phyloP scores from a whole-genome alignment of 164 flowering plant genomes.

The Aristolochia contorta region DNA sequence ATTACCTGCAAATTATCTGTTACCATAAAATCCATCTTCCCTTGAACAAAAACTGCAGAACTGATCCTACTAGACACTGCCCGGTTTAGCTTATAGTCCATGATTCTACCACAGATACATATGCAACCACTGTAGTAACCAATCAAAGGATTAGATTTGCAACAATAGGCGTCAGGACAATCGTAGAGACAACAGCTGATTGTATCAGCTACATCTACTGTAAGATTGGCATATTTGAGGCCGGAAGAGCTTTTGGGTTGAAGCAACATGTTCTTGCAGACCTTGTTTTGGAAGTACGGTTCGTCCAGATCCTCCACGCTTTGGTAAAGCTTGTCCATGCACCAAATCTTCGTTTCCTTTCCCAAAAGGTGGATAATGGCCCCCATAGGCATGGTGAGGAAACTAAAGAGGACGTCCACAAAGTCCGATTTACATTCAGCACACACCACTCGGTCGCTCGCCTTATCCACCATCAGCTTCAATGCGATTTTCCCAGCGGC shows the following conservation, averaged over 20 bases:
- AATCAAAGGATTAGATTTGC: too few relatives aligned
- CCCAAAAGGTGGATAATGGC: neutral
- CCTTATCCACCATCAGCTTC: constrained; percentile 11
- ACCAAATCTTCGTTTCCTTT: neutral
- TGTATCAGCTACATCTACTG: too few relatives aligned
- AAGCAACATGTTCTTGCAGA: neutral
- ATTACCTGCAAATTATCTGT: constrained; percentile 10
- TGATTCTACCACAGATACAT: neutral
- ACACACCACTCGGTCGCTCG: constrained; percentile 10
- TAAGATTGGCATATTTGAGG: neutral
- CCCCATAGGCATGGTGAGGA: constrained; percentile 12
- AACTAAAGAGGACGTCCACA: constrained; percentile 61
- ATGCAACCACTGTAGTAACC: neutral
- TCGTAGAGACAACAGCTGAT: too few relatives aligned
- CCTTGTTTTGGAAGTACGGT: neutral
- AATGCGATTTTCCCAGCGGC: neutral
- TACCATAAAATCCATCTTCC: constrained; percentile 8
- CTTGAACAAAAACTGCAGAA: constrained; percentile 2
- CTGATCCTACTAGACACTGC: too few relatives aligned
- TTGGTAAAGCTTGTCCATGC: neutral
- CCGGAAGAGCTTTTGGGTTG: neutral
- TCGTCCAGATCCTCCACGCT: neutral
- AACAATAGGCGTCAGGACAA: too few relatives aligned
- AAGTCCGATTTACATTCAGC: constrained; percentile 57
- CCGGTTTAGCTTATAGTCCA: neutral